Percentiles rank a stretch among this genome's conserved stretches.
These are phyloP conservation scores for Hyaloraphidium curvatum DNA, from an alignment of 192 early-diverging fungal genomes.

Conservation along the genomic window DNA sequence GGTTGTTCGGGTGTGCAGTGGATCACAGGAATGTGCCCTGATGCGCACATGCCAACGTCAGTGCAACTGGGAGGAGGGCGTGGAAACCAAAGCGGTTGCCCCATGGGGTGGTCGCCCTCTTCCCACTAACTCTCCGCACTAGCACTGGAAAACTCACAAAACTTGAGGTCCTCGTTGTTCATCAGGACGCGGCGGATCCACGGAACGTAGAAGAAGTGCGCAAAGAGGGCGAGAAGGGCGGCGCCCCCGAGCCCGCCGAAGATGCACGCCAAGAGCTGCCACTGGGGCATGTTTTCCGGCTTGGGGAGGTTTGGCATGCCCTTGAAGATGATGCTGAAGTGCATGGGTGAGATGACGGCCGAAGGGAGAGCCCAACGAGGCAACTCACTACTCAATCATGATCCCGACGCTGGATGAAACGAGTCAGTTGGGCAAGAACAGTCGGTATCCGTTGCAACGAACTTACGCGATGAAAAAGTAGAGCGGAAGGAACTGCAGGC, in stretches of 20 bases:
- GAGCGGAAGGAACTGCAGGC: conserved; percentile 40
- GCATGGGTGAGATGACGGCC: too few relatives aligned
- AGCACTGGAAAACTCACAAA: too few relatives aligned
- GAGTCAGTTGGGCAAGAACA: neutral
- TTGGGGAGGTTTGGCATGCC: too few relatives aligned
- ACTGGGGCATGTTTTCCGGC: neutral
- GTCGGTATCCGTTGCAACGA: too few relatives aligned
- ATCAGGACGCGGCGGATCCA: neutral
- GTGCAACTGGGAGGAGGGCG: too few relatives aligned
- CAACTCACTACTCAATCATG: too few relatives aligned
- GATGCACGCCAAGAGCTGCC: conserved; percentile 4
- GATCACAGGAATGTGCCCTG: conserved; percentile 1
- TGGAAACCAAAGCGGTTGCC: too few relatives aligned
- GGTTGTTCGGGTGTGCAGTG: neutral
- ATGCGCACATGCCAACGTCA: too few relatives aligned
- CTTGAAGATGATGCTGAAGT: conserved; percentile 1
- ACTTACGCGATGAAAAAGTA: conserved; percentile 47
- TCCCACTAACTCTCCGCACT: too few relatives aligned
- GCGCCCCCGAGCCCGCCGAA: conserved; percentile 29
- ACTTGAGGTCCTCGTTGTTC: neutral
- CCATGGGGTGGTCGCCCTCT: too few relatives aligned
- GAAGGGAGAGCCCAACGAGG: too few relatives aligned
- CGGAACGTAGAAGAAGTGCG: conserved; percentile 1
- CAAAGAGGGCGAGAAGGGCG: neutral
- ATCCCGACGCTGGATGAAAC: too few relatives aligned